Percentiles rank a stretch among this genome's conserved stretches.
phyloP scores from a whole-genome alignment of 129 eudicot genomes.

The Saussurea involucrata region DNA sequence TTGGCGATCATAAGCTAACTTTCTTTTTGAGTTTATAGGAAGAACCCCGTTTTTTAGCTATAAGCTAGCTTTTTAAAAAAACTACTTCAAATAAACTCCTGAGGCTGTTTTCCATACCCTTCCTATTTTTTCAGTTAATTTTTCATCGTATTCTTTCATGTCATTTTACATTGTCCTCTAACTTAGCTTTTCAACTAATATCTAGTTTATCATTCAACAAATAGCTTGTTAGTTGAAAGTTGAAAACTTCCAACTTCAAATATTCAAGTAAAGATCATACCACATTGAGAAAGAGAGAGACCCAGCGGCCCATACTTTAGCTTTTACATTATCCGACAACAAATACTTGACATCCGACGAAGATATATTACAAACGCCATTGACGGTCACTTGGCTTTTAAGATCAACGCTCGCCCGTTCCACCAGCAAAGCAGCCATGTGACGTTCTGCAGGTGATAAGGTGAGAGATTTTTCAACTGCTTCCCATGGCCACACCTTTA shows the following conservation, averaged over 20 bases:
- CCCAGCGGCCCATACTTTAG: conserved; percentile 85
- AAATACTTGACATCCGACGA: conserved; percentile 81
- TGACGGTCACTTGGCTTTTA: conserved; percentile 82
- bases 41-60: not conserved
- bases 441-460: conserved; percentile 89
- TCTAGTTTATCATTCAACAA: not conserved
- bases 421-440: conserved; percentile 93
- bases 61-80: not conserved
- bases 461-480: conserved; percentile 82
- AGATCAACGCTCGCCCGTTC: conserved; percentile 84
- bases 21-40: not conserved
- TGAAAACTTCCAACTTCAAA: not conserved
- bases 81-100: not conserved
- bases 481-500: conserved; percentile 97
- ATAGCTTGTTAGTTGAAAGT: not conserved
- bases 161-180: not conserved
- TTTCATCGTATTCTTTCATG: not conserved
- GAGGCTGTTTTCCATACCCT: not conserved
- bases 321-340: conserved; percentile 60
- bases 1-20: not conserved
- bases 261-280: conserved; percentile 34
- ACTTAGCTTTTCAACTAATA: not conserved
- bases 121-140: not conserved
- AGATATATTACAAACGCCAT: conserved; percentile 81
- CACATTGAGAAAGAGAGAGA: conserved; percentile 82